A percentile compares a stretch with the other conserved stretches of the same genome.
phyloP scores from a whole-genome alignment of 164 flowering plant species.

The Stephania japonica region DNA sequence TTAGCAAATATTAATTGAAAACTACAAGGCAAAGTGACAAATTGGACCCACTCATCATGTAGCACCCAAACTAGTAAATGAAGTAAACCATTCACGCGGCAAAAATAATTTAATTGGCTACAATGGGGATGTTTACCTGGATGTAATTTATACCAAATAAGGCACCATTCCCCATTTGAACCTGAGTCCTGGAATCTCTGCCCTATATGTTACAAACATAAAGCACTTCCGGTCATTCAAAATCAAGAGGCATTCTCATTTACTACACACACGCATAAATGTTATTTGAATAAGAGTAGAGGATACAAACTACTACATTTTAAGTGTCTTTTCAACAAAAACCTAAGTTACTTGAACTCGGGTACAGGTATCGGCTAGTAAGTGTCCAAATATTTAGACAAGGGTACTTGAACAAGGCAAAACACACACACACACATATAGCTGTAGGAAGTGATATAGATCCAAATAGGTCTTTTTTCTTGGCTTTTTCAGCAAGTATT shows the following conservation, averaged over 20 bases:
- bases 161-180: constrained; percentile 83
- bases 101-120: neutral
- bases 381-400: too few relatives aligned
- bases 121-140: constrained; percentile 51
- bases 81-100: neutral
- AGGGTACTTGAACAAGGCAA: too few relatives aligned
- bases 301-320: neutral
- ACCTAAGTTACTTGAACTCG: neutral
- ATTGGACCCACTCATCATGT: neutral
- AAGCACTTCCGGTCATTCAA: constrained; percentile 2
- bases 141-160: constrained; percentile 85
- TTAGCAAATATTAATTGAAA: too few relatives aligned
- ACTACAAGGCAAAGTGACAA: neutral
- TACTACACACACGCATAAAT: neutral
- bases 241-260: neutral
- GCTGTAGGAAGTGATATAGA: neutral
- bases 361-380: too few relatives aligned
- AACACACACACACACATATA: too few relatives aligned
- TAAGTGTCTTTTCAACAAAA: neutral
- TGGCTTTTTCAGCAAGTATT: neutral
- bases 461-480: neutral
- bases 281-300: neutral
- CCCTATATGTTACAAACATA: constrained; percentile 45
- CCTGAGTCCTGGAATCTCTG: constrained; percentile 65
- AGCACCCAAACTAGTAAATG: neutral